phyloP scores from a whole-genome alignment of 2,329 filamentous ascomycete genomes.

The Fusarium sp. region DNA sequence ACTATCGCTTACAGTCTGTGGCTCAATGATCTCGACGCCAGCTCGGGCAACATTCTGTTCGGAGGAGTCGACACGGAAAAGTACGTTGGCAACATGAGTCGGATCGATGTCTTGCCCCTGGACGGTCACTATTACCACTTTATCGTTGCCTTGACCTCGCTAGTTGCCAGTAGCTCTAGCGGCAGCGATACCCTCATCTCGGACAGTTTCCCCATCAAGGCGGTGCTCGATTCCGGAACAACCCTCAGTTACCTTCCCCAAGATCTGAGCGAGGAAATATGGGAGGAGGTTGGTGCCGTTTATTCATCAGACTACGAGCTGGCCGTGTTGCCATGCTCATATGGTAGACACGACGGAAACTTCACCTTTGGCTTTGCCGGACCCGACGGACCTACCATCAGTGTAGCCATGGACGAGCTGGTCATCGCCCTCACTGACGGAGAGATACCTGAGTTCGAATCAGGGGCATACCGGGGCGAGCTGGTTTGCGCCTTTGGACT shows the following conservation, averaged over 20 bases:
- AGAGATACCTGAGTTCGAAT: slow-evolving; percentile 54
- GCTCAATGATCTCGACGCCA: slow-evolving; percentile 73
- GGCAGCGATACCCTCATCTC: slow-evolving; percentile 66
- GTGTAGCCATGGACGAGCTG: slow-evolving; percentile 70
- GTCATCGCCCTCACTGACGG: slow-evolving; percentile 64
- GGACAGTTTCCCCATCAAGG: slow-evolving; percentile 65
- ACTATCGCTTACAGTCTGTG: slow-evolving; percentile 81
- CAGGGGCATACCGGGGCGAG: slow-evolving; percentile 62
- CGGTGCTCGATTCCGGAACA: slow-evolving; percentile 83
- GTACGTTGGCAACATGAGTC: slow-evolving; percentile 75
- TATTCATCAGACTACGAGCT: slow-evolving; percentile 57
- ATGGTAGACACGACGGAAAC: slow-evolving; percentile 61
- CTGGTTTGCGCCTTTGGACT: slow-evolving; percentile 71
- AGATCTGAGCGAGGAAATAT: slow-evolving; percentile 68
- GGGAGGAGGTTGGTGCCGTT: slow-evolving; percentile 69
- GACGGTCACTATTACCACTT: slow-evolving; percentile 63
- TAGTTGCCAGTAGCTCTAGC: slow-evolving; percentile 64
- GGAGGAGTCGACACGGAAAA: slow-evolving; percentile 86
- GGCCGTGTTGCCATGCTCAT: slow-evolving; percentile 67
- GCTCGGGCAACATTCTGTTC: slow-evolving; percentile 81
- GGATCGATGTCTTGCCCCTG: slow-evolving; percentile 68
- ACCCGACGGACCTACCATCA: slow-evolving; percentile 64
- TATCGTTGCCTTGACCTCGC: slow-evolving; percentile 63
- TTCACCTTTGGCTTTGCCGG: slow-evolving; percentile 71
- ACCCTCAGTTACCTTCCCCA: slow-evolving; percentile 80